phyloP scores from a whole-genome alignment of 805 yeast species.

The Limtongozyma cylindracea region DNA sequence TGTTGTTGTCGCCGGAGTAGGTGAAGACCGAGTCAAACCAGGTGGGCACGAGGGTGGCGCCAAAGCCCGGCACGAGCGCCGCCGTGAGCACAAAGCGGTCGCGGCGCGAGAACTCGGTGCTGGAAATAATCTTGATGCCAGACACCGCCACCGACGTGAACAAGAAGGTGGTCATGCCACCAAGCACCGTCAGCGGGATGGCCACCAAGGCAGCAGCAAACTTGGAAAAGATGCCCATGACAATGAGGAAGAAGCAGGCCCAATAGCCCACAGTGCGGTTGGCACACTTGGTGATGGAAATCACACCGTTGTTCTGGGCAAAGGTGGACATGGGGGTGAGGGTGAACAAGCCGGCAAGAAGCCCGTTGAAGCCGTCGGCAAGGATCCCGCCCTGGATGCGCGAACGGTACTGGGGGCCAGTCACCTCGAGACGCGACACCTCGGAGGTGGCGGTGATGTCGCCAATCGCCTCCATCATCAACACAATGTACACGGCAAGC shows the following conservation, averaged over 20 bases:
- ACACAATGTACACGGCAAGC: constrained; percentile 56
- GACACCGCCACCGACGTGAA: constrained; percentile 59
- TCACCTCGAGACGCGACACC: constrained; percentile 66
- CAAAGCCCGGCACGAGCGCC: constrained; percentile 37
- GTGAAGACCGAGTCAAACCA: constrained; percentile 48
- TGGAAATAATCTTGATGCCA: constrained; percentile 39
- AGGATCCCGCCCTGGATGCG: constrained; percentile 84
- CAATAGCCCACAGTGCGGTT: constrained; percentile 60
- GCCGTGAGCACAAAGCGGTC: constrained; percentile 52
- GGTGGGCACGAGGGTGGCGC: constrained; percentile 32
- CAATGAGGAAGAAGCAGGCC: constrained; percentile 52
- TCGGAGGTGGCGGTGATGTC: constrained; percentile 89
- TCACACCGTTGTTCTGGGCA: constrained; percentile 92
- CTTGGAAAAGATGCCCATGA: constrained; percentile 66
- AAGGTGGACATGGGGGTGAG: constrained; percentile 80
- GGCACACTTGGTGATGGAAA: constrained; percentile 80
- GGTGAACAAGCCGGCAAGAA: constrained; percentile 55
- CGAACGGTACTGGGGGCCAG: constrained; percentile 59
- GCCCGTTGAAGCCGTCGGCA: constrained; percentile 70
- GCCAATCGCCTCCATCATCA: constrained; percentile 88
- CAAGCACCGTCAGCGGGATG: constrained; percentile 39
- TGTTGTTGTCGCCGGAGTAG: constrained; percentile 31
- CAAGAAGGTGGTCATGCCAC: constrained; percentile 70
- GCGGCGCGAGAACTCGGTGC: constrained; percentile 40
- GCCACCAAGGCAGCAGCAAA: constrained; percentile 34